These are phyloP conservation scores for Nothophytophthora sp. DNA, from an alignment of 352 stramenopile genomes.

Conservation along the genomic window DNA sequence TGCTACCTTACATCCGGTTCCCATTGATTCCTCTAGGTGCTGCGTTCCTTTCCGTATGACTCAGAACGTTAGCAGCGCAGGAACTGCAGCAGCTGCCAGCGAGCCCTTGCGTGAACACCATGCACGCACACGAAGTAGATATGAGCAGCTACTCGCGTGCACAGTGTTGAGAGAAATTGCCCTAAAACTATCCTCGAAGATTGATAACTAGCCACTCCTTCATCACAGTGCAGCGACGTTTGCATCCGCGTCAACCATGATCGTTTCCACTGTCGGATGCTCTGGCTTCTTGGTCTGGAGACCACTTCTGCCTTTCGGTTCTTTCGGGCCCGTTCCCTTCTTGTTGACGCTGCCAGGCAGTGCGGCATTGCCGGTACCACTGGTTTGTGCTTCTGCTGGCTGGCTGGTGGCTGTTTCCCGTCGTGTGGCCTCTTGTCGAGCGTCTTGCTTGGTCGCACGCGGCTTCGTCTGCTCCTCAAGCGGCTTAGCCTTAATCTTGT, in stretches of 20 bases:
- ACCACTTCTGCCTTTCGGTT: constrained; percentile 5
- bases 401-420: neutral
- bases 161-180: no score
- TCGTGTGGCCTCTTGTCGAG: constrained; percentile 1
- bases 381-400: neutral
- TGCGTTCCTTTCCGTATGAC: no score
- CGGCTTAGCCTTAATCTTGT: constrained; percentile 3
- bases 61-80: no score
- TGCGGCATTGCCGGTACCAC: neutral
- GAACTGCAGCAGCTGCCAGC: no score
- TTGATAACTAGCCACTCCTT: no score
- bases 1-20: no score
- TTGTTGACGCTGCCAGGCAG: constrained; percentile 3
- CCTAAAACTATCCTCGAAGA: no score
- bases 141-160: no score
- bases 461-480: no score
- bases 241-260: constrained; percentile 1
- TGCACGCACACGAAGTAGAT: no score
- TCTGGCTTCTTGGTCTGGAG: constrained; percentile 7
- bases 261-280: neutral
- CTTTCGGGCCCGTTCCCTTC: constrained; percentile 12
- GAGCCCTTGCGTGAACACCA: no score
- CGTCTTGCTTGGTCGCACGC: constrained; percentile 1
- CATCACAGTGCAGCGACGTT: constrained; percentile 14
- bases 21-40: neutral